A percentile compares a stretch with the other conserved stretches of the same genome.
These are phyloP conservation scores for Melanopsichium pennsylvanicum DNA, from an alignment of 1,284 basidiomycete genomes.

Conservation along the genomic window DNA sequence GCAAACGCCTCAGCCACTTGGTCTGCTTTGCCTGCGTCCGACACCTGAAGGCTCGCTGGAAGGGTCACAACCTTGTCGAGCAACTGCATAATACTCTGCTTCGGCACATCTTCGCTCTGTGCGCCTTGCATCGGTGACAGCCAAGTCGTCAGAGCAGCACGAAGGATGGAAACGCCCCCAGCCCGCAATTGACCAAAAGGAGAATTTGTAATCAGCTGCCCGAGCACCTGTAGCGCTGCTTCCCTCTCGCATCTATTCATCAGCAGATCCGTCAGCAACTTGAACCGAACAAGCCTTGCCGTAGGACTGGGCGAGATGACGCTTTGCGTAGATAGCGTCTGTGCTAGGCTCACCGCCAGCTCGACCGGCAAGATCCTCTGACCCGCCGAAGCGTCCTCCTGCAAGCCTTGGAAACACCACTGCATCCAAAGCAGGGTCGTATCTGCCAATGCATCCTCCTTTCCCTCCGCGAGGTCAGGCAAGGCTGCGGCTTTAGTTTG, in stretches of 20 bases:
- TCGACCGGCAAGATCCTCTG: constrained; percentile 11
- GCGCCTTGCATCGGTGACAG: not conserved
- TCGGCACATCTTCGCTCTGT: not conserved
- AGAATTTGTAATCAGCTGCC: constrained; percentile 36
- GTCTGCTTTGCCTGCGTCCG: not conserved
- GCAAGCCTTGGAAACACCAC: constrained; percentile 24
- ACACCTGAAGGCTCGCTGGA: constrained; percentile 1
- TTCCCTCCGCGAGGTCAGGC: constrained; percentile 25
- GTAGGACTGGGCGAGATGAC: constrained; percentile 42
- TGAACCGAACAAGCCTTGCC: constrained; percentile 37
- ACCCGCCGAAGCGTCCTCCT: constrained; percentile 16
- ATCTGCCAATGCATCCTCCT: constrained; percentile 36
- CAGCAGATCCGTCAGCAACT: constrained; percentile 35
- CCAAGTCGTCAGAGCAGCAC: constrained; percentile 1
- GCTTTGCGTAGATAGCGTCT: constrained; percentile 50
- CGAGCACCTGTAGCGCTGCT: constrained; percentile 16
- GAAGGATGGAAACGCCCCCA: constrained; percentile 31
- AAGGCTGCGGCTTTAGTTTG: constrained; percentile 41
- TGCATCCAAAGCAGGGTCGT: constrained; percentile 43
- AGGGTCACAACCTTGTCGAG: constrained; percentile 5
- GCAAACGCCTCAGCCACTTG: constrained; percentile 1
- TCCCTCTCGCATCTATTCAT: constrained; percentile 6
- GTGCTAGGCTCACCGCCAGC: constrained; percentile 28
- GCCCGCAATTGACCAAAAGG: constrained; percentile 51
- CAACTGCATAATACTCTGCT: not conserved